Conservation (phyloP, 805 yeast genomes). For the Teunomyces pallodes region DNA sequence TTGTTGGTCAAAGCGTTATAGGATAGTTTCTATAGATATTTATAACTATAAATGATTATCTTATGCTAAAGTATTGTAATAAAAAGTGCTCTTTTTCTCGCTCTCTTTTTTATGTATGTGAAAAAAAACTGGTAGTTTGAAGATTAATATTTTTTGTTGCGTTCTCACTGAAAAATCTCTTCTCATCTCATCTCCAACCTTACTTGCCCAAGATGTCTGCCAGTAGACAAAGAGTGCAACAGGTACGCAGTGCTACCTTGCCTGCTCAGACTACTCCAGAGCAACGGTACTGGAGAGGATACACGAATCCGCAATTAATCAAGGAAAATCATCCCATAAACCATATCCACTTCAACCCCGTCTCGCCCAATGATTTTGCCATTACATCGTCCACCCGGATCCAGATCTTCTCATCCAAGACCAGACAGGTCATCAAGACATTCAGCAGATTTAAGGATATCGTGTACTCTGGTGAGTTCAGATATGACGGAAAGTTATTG, state of each 20-base stretch:
- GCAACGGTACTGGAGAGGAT: slow-evolving; percentile 91
- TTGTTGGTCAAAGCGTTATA: background rate
- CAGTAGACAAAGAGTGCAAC: slow-evolving; percentile 59
- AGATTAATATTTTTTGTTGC: background rate
- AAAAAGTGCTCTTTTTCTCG: too few relatives aligned
- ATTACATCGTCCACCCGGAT: slow-evolving; percentile 88
- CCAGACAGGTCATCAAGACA: slow-evolving; percentile 86
- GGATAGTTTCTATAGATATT: background rate
- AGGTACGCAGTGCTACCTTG: slow-evolving; percentile 67
- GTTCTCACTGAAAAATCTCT: slow-evolving; percentile 1
- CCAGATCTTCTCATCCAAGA: slow-evolving; percentile 90
- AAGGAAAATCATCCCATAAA: slow-evolving; percentile 92
- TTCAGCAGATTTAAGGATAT: slow-evolving; percentile 86
- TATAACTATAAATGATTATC: background rate
- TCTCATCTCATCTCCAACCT: slow-evolving; percentile 3
- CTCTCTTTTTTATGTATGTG: too few relatives aligned
- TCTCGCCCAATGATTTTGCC: slow-evolving; percentile 86
- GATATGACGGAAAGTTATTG: slow-evolving; percentile 85
- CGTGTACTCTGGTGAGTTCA: slow-evolving; percentile 86
- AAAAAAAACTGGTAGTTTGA: background rate
- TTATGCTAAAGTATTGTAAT: background rate
- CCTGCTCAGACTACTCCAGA: slow-evolving; percentile 89
- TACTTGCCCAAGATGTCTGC: slow-evolving; percentile 61
- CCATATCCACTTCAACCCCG: slow-evolving; percentile 84
- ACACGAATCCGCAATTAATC: slow-evolving; percentile 77